Evolutionary conservation across 208 protist species (phyloP).

Genomic region (Leptomonas pyrrhocoris): DNA sequence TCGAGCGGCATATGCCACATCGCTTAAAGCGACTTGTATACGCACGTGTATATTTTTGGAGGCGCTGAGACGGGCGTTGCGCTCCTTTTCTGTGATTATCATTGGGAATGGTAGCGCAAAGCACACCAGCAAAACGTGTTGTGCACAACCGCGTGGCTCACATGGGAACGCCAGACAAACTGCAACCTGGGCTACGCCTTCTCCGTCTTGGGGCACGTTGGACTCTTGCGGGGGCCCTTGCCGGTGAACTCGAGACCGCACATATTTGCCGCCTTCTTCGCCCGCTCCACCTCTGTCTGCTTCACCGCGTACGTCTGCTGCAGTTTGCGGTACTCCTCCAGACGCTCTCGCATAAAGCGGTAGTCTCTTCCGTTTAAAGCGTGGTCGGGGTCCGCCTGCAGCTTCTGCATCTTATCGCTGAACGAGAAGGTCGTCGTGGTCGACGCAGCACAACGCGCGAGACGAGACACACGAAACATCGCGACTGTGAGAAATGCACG

Average conservation of each 20-base stretch:
- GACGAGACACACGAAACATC: conserved; percentile 18
- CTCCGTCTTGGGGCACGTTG: conserved; percentile 6
- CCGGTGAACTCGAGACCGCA: conserved; percentile 87
- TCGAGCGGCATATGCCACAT: too few species aligned
- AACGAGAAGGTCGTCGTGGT: conserved; percentile 29
- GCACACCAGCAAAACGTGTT: too few species aligned
- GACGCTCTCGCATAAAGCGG: conserved; percentile 57
- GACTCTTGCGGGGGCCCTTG: conserved; percentile 36
- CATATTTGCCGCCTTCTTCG: conserved; percentile 72
- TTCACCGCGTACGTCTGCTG: conserved; percentile 84
- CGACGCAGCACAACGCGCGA: conserved; percentile 19
- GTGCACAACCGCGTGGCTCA: too few species aligned
- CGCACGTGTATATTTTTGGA: too few species aligned
- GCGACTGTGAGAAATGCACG: neutral
- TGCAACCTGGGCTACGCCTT: too few species aligned
- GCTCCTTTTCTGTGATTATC: too few species aligned
- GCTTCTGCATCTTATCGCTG: conserved; percentile 31
- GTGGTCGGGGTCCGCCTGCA: conserved; percentile 32
- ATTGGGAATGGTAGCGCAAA: too few species aligned
- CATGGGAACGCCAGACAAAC: too few species aligned
- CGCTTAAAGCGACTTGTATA: too few species aligned
- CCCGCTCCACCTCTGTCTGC: conserved; percentile 84
- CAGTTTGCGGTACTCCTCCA: conserved; percentile 67
- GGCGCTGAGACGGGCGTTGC: too few species aligned
- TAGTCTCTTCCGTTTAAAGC: conserved; percentile 61